phyloP scores from a whole-genome alignment of 257 asterid species.

The Mentha longifolia region DNA sequence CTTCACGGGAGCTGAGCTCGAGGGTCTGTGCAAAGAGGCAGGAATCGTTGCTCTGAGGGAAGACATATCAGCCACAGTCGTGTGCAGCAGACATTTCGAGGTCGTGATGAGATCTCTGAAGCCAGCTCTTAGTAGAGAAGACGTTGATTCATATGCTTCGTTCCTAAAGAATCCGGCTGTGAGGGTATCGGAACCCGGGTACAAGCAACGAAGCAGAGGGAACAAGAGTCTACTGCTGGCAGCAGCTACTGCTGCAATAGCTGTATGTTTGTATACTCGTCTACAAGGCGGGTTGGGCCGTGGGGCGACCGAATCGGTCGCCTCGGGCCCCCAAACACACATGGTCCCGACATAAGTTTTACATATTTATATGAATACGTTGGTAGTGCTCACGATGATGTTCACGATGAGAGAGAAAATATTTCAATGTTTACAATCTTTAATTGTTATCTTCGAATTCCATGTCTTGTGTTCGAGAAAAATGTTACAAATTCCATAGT shows the following conservation, averaged over 20 bases:
- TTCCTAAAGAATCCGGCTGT: constrained; percentile 54
- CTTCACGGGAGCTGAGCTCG: constrained; percentile 91
- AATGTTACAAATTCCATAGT: too few species aligned
- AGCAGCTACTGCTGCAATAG: constrained; percentile 44
- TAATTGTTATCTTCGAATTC: too few species aligned
- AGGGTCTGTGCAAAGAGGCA: constrained; percentile 85
- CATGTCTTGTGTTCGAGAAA: too few species aligned
- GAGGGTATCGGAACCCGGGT: constrained; percentile 31
- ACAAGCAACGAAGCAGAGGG: constrained; percentile 29
- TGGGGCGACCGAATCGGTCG: too few species aligned
- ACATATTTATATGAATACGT: too few species aligned
- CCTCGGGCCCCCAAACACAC: too few species aligned
- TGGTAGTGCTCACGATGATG: too few species aligned
- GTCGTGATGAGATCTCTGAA: constrained; percentile 57
- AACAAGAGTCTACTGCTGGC: constrained; percentile 36
- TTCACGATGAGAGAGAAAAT: too few species aligned
- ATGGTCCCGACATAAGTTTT: too few species aligned
- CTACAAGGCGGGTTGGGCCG: too few species aligned
- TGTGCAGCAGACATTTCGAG: constrained; percentile 70
- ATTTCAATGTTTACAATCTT: too few species aligned
- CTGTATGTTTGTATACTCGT: constrained; percentile 10
- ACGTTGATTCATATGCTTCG: constrained; percentile 61
- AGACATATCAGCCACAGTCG: constrained; percentile 71
- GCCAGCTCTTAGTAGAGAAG: constrained; percentile 71
- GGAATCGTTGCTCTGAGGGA: constrained; percentile 90